Percentiles rank a stretch among this genome's conserved stretches.
These are phyloP conservation scores for Debaryomyces singareniensis DNA, from an alignment of 1,139 yeast genomes.

Conservation along the genomic window DNA sequence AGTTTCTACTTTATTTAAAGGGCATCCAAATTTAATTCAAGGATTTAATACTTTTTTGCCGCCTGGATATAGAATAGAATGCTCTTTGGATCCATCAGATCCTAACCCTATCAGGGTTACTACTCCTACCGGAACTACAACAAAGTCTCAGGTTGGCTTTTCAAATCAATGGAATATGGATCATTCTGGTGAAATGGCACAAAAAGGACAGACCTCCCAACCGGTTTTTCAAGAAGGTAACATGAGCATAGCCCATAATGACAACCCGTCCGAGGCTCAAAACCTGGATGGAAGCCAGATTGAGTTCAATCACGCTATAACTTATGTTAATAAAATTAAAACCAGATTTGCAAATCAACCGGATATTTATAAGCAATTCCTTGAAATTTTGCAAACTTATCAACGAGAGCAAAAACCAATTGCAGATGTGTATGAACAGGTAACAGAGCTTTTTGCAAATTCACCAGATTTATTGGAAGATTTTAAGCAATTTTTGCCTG, in stretches of 20 bases:
- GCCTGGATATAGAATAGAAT: constrained; percentile 92
- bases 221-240: constrained; percentile 6
- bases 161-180: constrained; percentile 22
- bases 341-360: constrained; percentile 93
- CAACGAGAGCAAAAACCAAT: constrained; percentile 95
- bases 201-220: constrained; percentile 4
- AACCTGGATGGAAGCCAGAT: constrained; percentile 66
- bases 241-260: constrained; percentile 5
- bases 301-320: constrained; percentile 94
- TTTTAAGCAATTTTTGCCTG: constrained; percentile 92
- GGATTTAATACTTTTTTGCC: constrained; percentile 97
- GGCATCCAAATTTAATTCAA: constrained; percentile 88
- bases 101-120: constrained; percentile 92
- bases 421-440: constrained; percentile 90
- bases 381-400: constrained; percentile 92
- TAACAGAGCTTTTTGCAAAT: constrained; percentile 78
- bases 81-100: constrained; percentile 83
- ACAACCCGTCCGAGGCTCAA: constrained; percentile 13
- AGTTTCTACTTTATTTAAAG: constrained; percentile 83
- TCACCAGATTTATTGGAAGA: constrained; percentile 95
- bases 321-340: constrained; percentile 91
- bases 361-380: constrained; percentile 87
- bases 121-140: constrained; percentile 88
- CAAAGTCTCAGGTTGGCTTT: constrained; percentile 47
- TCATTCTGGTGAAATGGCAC: constrained; percentile 2